Conservation (phyloP, 495 filamentous ascomycete genomes). For the Podospora fimiseda region DNA sequence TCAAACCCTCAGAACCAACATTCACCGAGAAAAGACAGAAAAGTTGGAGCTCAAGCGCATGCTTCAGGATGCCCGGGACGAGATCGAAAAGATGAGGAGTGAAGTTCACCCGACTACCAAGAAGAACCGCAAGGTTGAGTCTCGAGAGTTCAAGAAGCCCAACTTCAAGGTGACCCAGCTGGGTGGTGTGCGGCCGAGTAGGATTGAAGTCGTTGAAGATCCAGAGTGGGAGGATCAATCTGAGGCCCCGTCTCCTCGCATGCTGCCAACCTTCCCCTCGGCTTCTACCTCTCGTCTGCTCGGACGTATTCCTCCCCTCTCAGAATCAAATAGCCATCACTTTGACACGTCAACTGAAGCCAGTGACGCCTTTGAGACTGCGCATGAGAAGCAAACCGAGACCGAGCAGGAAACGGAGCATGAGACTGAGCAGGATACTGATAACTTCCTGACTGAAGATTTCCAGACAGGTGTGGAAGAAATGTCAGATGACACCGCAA, state of each 20-base stretch:
- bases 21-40: conserved; percentile 96
- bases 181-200: conserved; percentile 67
- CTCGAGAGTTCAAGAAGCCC: conserved; percentile 70
- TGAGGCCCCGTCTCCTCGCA: conserved; percentile 29
- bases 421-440: conserved; percentile 78
- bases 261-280: conserved; percentile 11
- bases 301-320: conserved; percentile 22
- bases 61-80: conserved; percentile 91
- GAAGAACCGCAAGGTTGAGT: conserved; percentile 68
- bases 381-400: conserved; percentile 75
- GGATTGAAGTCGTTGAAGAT: conserved; percentile 69
- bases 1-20: conserved; percentile 85
- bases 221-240: conserved; percentile 83
- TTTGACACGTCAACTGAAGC: conserved; percentile 85
- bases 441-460: conserved; percentile 62
- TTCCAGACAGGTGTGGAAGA: conserved; percentile 90
- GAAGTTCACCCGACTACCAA: conserved; percentile 47
- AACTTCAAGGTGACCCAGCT: conserved; percentile 60
- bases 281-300: conserved; percentile 11
- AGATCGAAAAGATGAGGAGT: conserved; percentile 69
- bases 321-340: conserved; percentile 44
- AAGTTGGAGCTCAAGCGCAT: conserved; percentile 93
- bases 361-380: conserved; percentile 81
- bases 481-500: conserved; percentile 64
- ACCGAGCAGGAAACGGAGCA: background rate